Conservation (phyloP, 2,329 filamentous ascomycete species). For the Aspergillus tanneri region DNA sequence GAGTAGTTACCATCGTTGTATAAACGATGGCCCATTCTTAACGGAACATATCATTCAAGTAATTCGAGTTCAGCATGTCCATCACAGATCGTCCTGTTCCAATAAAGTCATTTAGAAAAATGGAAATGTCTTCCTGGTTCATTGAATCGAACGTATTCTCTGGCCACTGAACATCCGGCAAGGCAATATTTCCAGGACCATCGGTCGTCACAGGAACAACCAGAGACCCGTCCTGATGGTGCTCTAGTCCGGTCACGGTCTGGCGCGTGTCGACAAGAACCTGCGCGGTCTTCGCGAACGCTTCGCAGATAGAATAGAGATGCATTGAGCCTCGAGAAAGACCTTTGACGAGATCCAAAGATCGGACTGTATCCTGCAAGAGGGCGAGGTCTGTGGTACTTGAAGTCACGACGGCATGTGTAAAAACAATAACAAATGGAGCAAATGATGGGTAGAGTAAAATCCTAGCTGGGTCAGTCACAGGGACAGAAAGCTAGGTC, state of each 20-base stretch:
- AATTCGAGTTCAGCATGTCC: slow-evolving; percentile 25
- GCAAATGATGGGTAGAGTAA: slow-evolving; percentile 29
- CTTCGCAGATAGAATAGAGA: slow-evolving; percentile 23
- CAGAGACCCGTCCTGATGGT: slow-evolving; percentile 25
- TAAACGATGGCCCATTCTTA: background rate
- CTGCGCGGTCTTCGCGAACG: slow-evolving; percentile 25
- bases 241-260: slow-evolving; percentile 23
- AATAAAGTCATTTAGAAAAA: slow-evolving; percentile 31
- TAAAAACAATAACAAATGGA: slow-evolving; percentile 30
- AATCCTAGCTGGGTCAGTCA: slow-evolving; percentile 16
- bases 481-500: too few species aligned
- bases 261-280: slow-evolving; percentile 25
- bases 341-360: slow-evolving; percentile 22
- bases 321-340: slow-evolving; percentile 23
- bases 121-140: slow-evolving; percentile 26
- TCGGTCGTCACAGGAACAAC: slow-evolving; percentile 17
- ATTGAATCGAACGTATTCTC: slow-evolving; percentile 24
- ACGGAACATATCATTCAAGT: slow-evolving; percentile 12
- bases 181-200: slow-evolving; percentile 20
- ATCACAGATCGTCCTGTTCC: slow-evolving; percentile 26
- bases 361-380: slow-evolving; percentile 24
- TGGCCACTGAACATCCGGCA: slow-evolving; percentile 27
- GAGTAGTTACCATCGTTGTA: background rate
- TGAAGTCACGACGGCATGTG: slow-evolving; percentile 28
- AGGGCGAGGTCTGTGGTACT: slow-evolving; percentile 21